Evolutionary conservation across 2,329 filamentous ascomycete genomes (phyloP), one percentile per base, ranked within the genome.

Genomic region (Alternaria gaisen): DNA sequence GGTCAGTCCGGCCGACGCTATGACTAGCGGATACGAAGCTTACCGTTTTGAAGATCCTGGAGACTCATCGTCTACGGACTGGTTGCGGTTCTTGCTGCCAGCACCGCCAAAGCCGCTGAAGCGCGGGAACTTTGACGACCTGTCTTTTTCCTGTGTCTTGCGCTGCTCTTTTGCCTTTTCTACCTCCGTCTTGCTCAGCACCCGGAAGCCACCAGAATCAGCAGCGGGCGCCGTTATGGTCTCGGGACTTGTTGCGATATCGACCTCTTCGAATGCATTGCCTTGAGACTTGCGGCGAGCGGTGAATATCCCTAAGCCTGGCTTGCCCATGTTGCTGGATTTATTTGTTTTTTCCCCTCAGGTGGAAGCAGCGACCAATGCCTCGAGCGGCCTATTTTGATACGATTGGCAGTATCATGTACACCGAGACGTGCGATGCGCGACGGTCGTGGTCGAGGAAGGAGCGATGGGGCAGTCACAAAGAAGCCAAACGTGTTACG

Each of bases 211-310:
- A 24, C 68, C 67, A 41, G 70, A 68, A 53, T 72, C 71, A 14
- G 63, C 71, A 14, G 62, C 44, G 32, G 67, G 61, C 11, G 66
- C 54, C 14, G 69, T 63, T 8, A 67, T 50, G n/a, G 60, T 58
- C 38, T 74, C 68, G n/a, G 69, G 69, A 55, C 69, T 72, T 26
- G 66, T 62, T 24, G 67, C 53, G 12, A 61, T 56, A 36, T 60
- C 50, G 24, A 67, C 54, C 9, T 77, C 73, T 11, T 79, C 77
- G 34, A 80, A 63, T 22, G 65, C 68, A 58, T 79, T 78, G 54
- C 74, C 71, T 54, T 74, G 70, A 24, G 77, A 80, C 70, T 79
- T 80, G 30, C 77, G 72, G 28, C 77, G 76, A 50, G 63, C 68
- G 32, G 66, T 74, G 60, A 78, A 75, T 58, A 76, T 67, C 18